Conservation (phyloP, 352 stramenopile species). For the Pythium sp. region DNA sequence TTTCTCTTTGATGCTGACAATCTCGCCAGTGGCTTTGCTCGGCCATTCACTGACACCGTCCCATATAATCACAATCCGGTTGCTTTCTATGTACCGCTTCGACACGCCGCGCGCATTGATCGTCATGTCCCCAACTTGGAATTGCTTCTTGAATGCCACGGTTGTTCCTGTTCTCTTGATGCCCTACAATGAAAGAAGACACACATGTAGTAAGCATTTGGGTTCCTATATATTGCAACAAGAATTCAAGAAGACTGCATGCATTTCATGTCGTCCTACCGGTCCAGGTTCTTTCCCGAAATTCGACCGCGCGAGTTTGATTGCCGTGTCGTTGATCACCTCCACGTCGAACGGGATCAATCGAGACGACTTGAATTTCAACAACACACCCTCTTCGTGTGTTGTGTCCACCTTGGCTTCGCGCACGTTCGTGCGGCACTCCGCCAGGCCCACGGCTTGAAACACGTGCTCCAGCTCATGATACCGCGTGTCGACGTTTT, state of each 20-base stretch:
- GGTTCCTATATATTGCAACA: too few relatives aligned
- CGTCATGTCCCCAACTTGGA: background rate
- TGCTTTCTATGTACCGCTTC: constrained; percentile 12
- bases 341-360: constrained; percentile 13
- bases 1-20: constrained; percentile 14
- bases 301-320: background rate
- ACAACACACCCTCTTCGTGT: background rate
- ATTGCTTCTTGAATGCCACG: constrained; percentile 13
- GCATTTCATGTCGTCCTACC: background rate
- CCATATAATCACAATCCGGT: constrained; percentile 14
- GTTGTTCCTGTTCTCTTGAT: background rate
- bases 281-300: background rate
- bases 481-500: constrained; percentile 9
- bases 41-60: constrained; percentile 13
- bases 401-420: constrained; percentile 4
- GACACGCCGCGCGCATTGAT: constrained; percentile 3
- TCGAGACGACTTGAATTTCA: constrained; percentile 12
- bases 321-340: constrained; percentile 6
- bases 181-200: background rate
- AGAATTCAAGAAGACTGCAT: background rate
- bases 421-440: background rate
- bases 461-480: constrained; percentile 14
- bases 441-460: background rate
- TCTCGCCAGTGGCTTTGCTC: constrained; percentile 1
- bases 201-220: too few relatives aligned